Evolutionary conservation across 2,329 filamentous ascomycete genomes (phyloP).

Genomic region (Fusarium buxicola): DNA sequence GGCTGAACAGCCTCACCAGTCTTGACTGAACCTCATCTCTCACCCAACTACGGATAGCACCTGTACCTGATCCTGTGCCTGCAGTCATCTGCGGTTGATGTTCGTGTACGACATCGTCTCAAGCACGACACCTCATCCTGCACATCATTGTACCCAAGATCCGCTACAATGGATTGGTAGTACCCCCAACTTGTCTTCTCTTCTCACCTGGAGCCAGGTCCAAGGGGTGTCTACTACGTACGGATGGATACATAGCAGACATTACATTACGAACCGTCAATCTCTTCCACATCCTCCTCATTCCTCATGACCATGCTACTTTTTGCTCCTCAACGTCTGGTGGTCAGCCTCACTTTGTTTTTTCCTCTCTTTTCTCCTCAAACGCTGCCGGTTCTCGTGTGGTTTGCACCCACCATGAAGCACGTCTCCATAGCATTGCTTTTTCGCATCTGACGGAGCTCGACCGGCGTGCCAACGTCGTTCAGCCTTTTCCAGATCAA

Average conservation of each 20-base stretch:
- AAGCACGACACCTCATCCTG: slow-evolving; percentile 41
- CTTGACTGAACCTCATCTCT: slow-evolving; percentile 11
- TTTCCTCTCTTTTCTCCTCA: slow-evolving; percentile 35
- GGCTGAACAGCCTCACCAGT: slow-evolving; percentile 22
- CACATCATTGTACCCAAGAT: slow-evolving; percentile 38
- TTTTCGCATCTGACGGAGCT: slow-evolving; percentile 36
- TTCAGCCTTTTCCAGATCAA: slow-evolving; percentile 45
- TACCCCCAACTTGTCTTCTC: slow-evolving; percentile 27
- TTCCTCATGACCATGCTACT: slow-evolving; percentile 16
- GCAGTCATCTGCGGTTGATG: slow-evolving; percentile 28
- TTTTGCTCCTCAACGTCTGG: slow-evolving; percentile 19
- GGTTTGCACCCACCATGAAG: slow-evolving; percentile 21
- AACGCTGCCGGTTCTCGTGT: slow-evolving; percentile 9
- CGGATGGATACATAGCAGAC: too few relatives aligned
- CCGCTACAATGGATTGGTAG: slow-evolving; percentile 18
- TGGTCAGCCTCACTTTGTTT: slow-evolving; percentile 43
- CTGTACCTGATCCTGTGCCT: slow-evolving; percentile 31
- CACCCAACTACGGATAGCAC: background rate
- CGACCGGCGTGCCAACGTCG: slow-evolving; percentile 25
- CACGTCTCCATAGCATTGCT: slow-evolving; percentile 22
- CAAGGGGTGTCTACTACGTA: background rate
- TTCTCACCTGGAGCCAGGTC: slow-evolving; percentile 20
- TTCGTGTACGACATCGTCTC: slow-evolving; percentile 37
- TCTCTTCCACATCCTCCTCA: slow-evolving; percentile 4
- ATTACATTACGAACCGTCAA: slow-evolving; percentile 2